These are phyloP conservation scores for Crithidia sp. DNA, from an alignment of 208 protist species.

Conservation along the genomic window DNA sequence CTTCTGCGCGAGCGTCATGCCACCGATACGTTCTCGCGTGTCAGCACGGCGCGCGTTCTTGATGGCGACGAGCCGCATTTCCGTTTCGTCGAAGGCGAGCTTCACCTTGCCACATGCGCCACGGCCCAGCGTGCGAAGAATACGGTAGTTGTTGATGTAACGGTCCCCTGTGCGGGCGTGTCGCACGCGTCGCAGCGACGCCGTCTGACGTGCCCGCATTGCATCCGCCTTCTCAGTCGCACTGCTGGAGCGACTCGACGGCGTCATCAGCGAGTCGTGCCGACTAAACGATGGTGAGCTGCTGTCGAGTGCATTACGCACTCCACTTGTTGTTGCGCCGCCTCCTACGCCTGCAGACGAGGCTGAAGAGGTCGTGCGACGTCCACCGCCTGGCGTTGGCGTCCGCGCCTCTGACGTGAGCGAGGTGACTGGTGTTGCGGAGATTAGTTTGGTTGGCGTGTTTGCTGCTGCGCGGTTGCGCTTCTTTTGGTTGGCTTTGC, in stretches of 20 bases:
- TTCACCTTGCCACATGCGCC: constrained; percentile 73
- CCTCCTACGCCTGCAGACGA: too few relatives aligned
- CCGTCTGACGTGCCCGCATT: constrained; percentile 5
- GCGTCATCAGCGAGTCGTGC: neutral
- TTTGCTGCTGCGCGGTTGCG: neutral
- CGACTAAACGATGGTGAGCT: neutral
- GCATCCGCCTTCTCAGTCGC: neutral
- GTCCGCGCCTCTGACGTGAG: neutral
- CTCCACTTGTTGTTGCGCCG: neutral
- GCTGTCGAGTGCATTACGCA: too few relatives aligned
- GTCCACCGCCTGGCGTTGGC: too few relatives aligned
- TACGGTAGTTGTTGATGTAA: constrained; percentile 76
- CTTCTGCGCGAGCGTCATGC: constrained; percentile 35
- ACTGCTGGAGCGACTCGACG: neutral
- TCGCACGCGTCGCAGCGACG: constrained; percentile 7
- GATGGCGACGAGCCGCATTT: constrained; percentile 55
- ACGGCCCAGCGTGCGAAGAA: constrained; percentile 63
- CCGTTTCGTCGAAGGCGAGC: constrained; percentile 45
- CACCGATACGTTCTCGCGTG: constrained; percentile 41
- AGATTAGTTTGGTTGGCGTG: neutral
- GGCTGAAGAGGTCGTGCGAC: too few relatives aligned
- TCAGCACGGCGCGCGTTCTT: constrained; percentile 65
- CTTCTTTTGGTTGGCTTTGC: too few relatives aligned
- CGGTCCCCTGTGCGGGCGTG: constrained; percentile 8
- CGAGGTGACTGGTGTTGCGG: neutral